A percentile compares a stretch with the other conserved stretches of the same genome.
Evolutionary conservation across 2,329 filamentous ascomycete species (phyloP).

Genomic region (Diaporthe nobilis): DNA sequence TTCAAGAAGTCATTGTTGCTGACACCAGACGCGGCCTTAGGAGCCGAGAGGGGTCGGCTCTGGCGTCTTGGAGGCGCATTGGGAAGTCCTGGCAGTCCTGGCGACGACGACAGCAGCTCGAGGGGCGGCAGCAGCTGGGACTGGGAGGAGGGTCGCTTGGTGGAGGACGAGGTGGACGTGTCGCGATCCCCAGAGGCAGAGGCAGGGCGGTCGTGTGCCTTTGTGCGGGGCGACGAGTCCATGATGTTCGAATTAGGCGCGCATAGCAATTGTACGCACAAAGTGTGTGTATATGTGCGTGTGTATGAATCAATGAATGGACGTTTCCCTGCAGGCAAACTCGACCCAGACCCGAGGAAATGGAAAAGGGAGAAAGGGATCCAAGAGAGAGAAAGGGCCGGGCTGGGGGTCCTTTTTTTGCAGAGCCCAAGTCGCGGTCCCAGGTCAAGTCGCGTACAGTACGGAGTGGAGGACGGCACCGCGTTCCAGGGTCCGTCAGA

Average conservation of each 20-base stretch:
- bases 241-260: constrained; percentile 27
- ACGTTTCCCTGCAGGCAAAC: constrained; percentile 36
- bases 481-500: constrained; percentile 37
- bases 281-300: neutral
- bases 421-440: constrained; percentile 40
- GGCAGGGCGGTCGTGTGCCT: constrained; percentile 34
- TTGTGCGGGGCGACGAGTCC: constrained; percentile 40
- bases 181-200: constrained; percentile 32
- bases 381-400: constrained; percentile 25
- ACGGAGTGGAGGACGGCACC: constrained; percentile 35
- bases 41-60: constrained; percentile 57
- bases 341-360: constrained; percentile 19
- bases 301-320: constrained; percentile 15
- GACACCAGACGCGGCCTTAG: constrained; percentile 45
- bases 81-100: constrained; percentile 70
- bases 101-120: constrained; percentile 84
- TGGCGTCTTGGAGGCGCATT: constrained; percentile 76
- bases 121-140: constrained; percentile 82
- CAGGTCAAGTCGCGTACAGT: constrained; percentile 41
- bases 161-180: constrained; percentile 34
- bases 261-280: constrained; percentile 34
- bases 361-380: constrained; percentile 15
- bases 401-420: constrained; percentile 36
- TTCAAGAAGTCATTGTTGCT: constrained; percentile 66
- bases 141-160: constrained; percentile 69